phyloP scores from a whole-genome alignment of 331 rosid species.

The Saraca asoca region DNA sequence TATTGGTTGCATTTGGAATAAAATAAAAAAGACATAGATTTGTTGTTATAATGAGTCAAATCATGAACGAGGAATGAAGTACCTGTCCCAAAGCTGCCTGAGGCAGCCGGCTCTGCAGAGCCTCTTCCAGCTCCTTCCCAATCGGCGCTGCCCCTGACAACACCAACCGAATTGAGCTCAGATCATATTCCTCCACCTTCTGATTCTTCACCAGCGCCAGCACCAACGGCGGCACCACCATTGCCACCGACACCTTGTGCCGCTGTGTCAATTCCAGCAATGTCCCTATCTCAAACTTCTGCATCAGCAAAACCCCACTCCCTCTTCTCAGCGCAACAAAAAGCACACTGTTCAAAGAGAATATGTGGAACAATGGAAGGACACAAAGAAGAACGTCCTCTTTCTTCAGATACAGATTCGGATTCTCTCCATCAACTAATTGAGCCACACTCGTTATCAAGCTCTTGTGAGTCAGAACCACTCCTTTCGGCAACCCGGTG shows the following conservation, averaged over 20 bases:
- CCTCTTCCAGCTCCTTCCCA: slow-evolving; percentile 80
- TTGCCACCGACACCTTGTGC: slow-evolving; percentile 68
- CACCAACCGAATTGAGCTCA: slow-evolving; percentile 66
- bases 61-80: no score
- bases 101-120: slow-evolving; percentile 62
- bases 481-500: slow-evolving; percentile 86
- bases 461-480: slow-evolving; percentile 74
- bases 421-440: slow-evolving; percentile 89
- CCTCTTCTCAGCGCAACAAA: slow-evolving; percentile 70
- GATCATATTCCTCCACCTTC: slow-evolving; percentile 57
- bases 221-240: slow-evolving; percentile 90
- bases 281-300: slow-evolving; percentile 71
- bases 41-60: no score
- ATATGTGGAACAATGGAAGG: slow-evolving; percentile 86
- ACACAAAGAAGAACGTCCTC: slow-evolving; percentile 79
- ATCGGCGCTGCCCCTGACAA: slow-evolving; percentile 89
- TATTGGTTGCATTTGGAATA: no score
- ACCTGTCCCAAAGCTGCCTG: slow-evolving; percentile 87
- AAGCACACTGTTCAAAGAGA: slow-evolving; percentile 65
- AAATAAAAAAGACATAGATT: no score
- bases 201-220: slow-evolving; percentile 80
- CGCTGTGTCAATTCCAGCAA: slow-evolving; percentile 55
- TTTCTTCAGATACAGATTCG: slow-evolving; percentile 54
- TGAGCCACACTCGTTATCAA: slow-evolving; percentile 71
- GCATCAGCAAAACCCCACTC: slow-evolving; percentile 66